Evolutionary conservation across 2,329 filamentous ascomycete genomes (phyloP).

Genomic region (Aureobasidium sp.): DNA sequence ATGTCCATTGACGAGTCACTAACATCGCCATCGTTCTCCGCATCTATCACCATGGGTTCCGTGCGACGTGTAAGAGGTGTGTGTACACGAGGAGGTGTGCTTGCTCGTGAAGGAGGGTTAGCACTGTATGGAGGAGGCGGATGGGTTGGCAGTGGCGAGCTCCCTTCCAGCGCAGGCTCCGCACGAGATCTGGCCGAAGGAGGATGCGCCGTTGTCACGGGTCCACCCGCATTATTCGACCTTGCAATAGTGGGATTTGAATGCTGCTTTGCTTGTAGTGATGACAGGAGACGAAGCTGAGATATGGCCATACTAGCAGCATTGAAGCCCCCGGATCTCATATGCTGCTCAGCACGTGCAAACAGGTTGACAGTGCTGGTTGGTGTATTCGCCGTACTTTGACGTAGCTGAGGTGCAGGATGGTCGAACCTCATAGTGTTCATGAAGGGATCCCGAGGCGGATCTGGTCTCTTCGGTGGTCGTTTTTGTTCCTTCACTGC

Average conservation of each 20-base stretch:
- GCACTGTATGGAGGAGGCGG: slow-evolving; percentile 11
- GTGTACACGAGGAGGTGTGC: neutral
- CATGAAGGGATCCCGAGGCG: neutral
- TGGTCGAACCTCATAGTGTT: neutral
- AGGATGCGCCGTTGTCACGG: neutral
- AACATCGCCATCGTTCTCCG: slow-evolving; percentile 8
- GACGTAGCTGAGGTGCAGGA: neutral
- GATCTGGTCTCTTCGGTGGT: neutral
- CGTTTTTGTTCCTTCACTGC: neutral
- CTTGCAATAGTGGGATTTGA: neutral
- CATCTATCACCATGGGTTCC: neutral
- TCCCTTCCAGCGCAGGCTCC: neutral
- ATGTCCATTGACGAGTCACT: slow-evolving; percentile 6
- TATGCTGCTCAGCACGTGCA: slow-evolving; percentile 3
- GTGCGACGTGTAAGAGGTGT: neutral
- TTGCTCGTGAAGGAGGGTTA: neutral
- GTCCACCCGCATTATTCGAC: neutral
- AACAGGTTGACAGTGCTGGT: neutral
- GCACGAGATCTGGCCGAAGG: neutral
- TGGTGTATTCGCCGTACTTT: neutral
- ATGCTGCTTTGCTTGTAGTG: neutral
- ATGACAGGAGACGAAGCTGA: neutral
- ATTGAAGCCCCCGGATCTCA: neutral
- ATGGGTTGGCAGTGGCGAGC: neutral
- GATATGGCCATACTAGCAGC: neutral